Base-by-base conservation (phyloP, 2,329 filamentous ascomycete species). In the Claviceps cyperi region DNA sequence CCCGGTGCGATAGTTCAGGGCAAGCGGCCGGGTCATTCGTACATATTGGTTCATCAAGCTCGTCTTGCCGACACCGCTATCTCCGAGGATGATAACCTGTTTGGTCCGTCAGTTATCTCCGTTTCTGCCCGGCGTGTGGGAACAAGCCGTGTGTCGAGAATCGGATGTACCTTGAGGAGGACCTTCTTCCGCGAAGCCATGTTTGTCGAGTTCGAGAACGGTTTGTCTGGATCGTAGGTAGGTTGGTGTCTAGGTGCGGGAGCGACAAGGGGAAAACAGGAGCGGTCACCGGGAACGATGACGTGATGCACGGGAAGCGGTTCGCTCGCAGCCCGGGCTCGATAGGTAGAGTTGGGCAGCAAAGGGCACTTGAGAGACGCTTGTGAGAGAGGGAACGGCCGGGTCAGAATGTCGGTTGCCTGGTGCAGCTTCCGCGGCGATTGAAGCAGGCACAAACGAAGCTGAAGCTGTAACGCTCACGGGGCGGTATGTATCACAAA, bases 21-120 rank as follows among this genome's bases (percentile, higher is more conserved):
- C 44, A 52, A 50, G 52, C 50, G 49, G 51, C 49, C 49, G 35
- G 46, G 51, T 61, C 24, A 36, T 41, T 53, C 86, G 68, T 81
- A 97, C 92, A 86, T 97, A 98, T 97, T 98, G 92, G 74, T 98
- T 98, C 92, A 98, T 98, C 80, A 98, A 82, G 71, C 89, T 96
- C 54, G 92, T 98, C 79, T 98, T 98, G 68, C 92, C 92, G 55
- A 98, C 92, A 72, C 92, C 92, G 70, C 91, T 97, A 70, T 98
- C 92, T 61, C 92, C 92, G 60, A 98, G 83, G 71, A 98, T 97
- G 64, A 98, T 98, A 64, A 98, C 90, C 91, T 97, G 41, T 43
- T 28, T 32, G 4, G 9, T 15, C 13, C 7, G 41, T 44, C 41
- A n/a, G 46, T 19, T 32, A 24, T 38, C 13, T 19, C 38, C 17